A percentile compares a stretch with the other conserved stretches of the same genome.
Evolutionary conservation across 805 yeast species (phyloP).

Genomic region (Candida nemodendra): DNA sequence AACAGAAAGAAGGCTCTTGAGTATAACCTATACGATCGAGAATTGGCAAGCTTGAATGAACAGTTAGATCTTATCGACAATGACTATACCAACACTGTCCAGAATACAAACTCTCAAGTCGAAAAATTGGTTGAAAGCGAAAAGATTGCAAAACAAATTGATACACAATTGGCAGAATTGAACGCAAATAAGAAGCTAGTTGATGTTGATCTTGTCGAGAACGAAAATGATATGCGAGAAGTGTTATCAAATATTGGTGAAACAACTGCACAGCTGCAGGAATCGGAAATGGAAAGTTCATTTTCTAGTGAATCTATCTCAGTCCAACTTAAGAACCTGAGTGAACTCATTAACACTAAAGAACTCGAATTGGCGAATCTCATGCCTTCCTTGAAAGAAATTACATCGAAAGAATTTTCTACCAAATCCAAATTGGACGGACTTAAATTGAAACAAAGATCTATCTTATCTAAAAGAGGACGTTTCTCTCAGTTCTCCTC

Average conservation of each 20-base stretch:
- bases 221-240: slow-evolving; percentile 49
- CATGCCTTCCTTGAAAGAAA: slow-evolving; percentile 41
- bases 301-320: slow-evolving; percentile 24
- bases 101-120: slow-evolving; percentile 53
- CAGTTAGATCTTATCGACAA: slow-evolving; percentile 61
- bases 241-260: slow-evolving; percentile 48
- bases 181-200: slow-evolving; percentile 49
- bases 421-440: slow-evolving; percentile 41
- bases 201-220: slow-evolving; percentile 55
- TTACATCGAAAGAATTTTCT: slow-evolving; percentile 40
- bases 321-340: slow-evolving; percentile 22
- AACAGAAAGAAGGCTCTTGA: slow-evolving; percentile 68
- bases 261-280: slow-evolving; percentile 45
- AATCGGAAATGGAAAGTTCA: slow-evolving; percentile 37
- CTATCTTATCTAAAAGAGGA: slow-evolving; percentile 68
- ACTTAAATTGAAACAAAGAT: slow-evolving; percentile 51
- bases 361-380: slow-evolving; percentile 36
- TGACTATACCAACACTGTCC: slow-evolving; percentile 49
- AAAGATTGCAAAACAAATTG: slow-evolving; percentile 42
- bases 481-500: slow-evolving; percentile 58
- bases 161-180: slow-evolving; percentile 44
- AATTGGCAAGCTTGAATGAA: slow-evolving; percentile 57
- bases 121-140: slow-evolving; percentile 64
- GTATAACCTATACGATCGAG: slow-evolving; percentile 74
- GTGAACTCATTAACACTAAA: slow-evolving; percentile 33